Evolutionary conservation across 805 yeast species (phyloP), one percentile per base, ranked within the genome.

Genomic region (Kregervanrija delftensis): DNA sequence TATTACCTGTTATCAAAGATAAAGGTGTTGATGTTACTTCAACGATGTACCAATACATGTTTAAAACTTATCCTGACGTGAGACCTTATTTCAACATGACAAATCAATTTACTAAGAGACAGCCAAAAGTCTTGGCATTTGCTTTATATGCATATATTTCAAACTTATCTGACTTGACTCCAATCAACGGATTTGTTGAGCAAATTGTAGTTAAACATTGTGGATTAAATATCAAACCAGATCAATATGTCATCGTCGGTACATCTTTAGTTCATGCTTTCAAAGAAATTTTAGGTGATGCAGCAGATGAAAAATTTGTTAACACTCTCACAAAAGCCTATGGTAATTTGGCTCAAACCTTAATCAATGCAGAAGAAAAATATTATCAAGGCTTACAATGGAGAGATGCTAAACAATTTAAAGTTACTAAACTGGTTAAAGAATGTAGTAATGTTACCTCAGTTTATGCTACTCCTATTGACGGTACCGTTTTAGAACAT

Each of bases 251-350:
- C 16, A 68, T 78, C 50, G 88, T 83, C 31, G 90, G 88, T 30
- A 57, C 60, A 30, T 69, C 72, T 48, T 61, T 84, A n/a, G 57
- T 83, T 31, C 64, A 64, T 28, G 77, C 87, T 11, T 69, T 84
- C 60, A 58, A 61, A 35, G 71, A 72, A 44, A 69, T 78, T 35
- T 63, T 83, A 33, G 86, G 86, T 5, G 66, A 63, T 17, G 71
- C 68, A n/a, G 86, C 86, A n/a, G 77, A 78, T 14, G 71, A 67
- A 3, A 78, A 71, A 36, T 75, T 83, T 43, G 52, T 80, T 38
- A 70, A 65, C 22, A 86, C 87, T 10, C 83, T 88, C 86, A 66
- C 69, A 17, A 71, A 66, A 36, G 89, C 90, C 5, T 83, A 83
- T 58, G 74, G 72, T 33, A 76, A 73, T 46, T 67, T 83, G 49